Conservation (phyloP, 2,329 filamentous ascomycete genomes). For the Fusarium coicis region DNA sequence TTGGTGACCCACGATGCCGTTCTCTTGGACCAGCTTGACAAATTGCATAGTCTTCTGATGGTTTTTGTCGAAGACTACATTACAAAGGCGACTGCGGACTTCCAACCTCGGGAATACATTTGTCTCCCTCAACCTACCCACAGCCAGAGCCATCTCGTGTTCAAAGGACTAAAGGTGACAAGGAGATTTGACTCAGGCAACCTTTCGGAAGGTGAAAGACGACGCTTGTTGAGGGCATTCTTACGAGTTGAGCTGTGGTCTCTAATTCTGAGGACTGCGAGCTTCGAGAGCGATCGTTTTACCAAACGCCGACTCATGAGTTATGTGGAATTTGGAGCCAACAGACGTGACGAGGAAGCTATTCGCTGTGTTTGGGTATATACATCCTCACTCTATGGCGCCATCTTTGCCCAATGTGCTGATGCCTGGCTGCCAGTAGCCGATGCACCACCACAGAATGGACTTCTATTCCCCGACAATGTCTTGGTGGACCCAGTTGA, state of each 20-base stretch:
- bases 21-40: constrained; percentile 8
- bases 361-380: constrained; percentile 14
- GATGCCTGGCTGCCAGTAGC: constrained; percentile 20
- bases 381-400: constrained; percentile 14
- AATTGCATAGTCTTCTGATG: constrained; percentile 4
- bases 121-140: constrained; percentile 1
- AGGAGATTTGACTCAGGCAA: constrained; percentile 3
- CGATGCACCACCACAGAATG: not conserved
- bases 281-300: not conserved
- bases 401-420: constrained; percentile 20
- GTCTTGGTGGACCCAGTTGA: not conserved
- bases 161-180: constrained; percentile 1
- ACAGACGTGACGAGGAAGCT: not conserved
- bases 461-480: constrained; percentile 19
- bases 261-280: not conserved
- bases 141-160: not conserved
- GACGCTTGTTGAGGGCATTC: not conserved
- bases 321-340: not conserved
- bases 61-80: constrained; percentile 32
- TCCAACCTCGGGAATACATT: constrained; percentile 28
- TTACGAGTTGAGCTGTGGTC: not conserved
- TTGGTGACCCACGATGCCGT: not conserved
- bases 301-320: not conserved
- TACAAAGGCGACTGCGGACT: constrained; percentile 23
- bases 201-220: constrained; percentile 6